Conservation (phyloP, 345 rosid species). For the Noccaea bulbosa region DNA sequence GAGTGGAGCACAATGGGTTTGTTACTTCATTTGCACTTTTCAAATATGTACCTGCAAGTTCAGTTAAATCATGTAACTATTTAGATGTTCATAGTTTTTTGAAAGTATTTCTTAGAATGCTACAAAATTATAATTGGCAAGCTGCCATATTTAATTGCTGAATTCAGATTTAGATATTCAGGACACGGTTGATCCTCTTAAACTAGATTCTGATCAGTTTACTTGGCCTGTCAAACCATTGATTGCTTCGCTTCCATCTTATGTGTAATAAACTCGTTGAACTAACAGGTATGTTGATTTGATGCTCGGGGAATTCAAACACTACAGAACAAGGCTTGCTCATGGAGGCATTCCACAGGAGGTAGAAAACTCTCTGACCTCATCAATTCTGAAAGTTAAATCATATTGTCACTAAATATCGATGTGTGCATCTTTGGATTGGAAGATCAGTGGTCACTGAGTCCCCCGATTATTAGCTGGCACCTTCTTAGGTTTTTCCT, state of each 20-base stretch:
- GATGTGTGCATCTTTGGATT: slow-evolving; percentile 4
- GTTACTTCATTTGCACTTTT: slow-evolving; percentile 42
- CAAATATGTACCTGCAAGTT: background rate
- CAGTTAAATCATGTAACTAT: background rate
- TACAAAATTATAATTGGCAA: slow-evolving; percentile 17
- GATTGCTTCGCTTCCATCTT: slow-evolving; percentile 3
- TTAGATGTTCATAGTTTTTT: background rate
- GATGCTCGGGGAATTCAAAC: slow-evolving; percentile 93
- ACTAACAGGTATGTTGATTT: slow-evolving; percentile 85
- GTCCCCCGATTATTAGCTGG: background rate
- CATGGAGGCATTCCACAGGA: slow-evolving; percentile 86
- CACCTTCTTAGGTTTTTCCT: no score
- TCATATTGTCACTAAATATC: background rate
- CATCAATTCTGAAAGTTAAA: slow-evolving; percentile 2
- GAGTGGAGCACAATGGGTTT: slow-evolving; percentile 97
- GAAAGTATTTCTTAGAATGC: background rate
- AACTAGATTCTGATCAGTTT: slow-evolving; percentile 16
- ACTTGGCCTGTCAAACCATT: slow-evolving; percentile 20
- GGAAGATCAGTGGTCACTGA: slow-evolving; percentile 7
- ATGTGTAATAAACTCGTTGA: slow-evolving; percentile 9
- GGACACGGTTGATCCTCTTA: slow-evolving; percentile 18
- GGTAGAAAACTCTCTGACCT: slow-evolving; percentile 53
- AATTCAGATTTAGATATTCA: slow-evolving; percentile 15
- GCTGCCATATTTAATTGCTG: slow-evolving; percentile 10
- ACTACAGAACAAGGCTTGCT: slow-evolving; percentile 91